Percentiles rank a stretch among this genome's conserved stretches.
These are phyloP conservation scores for Cytospora chrysosperma DNA, from an alignment of 2,329 filamentous ascomycete genomes.

Conservation along the genomic window DNA sequence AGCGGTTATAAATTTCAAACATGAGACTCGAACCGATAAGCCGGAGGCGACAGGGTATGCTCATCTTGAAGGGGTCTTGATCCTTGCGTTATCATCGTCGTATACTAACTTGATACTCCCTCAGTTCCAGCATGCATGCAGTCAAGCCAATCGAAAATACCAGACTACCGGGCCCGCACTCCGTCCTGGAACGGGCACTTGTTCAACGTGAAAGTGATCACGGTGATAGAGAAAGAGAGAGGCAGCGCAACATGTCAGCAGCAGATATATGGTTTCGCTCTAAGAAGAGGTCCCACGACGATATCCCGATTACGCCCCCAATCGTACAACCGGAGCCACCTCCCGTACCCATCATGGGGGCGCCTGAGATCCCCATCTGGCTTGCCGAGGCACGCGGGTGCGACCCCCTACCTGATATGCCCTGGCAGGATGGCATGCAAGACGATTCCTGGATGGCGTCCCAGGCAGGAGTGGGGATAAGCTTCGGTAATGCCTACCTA, in stretches of 20 bases:
- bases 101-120: background rate
- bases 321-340: background rate
- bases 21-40: constrained; percentile 16
- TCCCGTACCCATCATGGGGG: constrained; percentile 1
- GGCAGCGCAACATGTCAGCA: constrained; percentile 3
- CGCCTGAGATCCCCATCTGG: constrained; percentile 20
- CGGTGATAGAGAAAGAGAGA: constrained; percentile 5
- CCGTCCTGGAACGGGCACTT: constrained; percentile 20
- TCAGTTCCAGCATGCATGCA: constrained; percentile 13
- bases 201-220: background rate
- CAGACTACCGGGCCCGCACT: constrained; percentile 21
- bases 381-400: constrained; percentile 21
- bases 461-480: background rate
- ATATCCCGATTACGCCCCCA: background rate
- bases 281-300: background rate
- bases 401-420: constrained; percentile 6
- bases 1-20: constrained; percentile 23
- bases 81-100: too few relatives aligned
- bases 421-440: background rate
- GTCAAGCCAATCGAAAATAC: constrained; percentile 9
- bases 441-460: background rate
- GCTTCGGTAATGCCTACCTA: background rate
- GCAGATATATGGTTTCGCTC: constrained; percentile 13
- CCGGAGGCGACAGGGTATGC: constrained; percentile 19
- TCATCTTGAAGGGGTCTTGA: background rate